Evolutionary conservation across 2,329 filamentous ascomycete genomes (phyloP).

Genomic region (Setomelanomma holmii): DNA sequence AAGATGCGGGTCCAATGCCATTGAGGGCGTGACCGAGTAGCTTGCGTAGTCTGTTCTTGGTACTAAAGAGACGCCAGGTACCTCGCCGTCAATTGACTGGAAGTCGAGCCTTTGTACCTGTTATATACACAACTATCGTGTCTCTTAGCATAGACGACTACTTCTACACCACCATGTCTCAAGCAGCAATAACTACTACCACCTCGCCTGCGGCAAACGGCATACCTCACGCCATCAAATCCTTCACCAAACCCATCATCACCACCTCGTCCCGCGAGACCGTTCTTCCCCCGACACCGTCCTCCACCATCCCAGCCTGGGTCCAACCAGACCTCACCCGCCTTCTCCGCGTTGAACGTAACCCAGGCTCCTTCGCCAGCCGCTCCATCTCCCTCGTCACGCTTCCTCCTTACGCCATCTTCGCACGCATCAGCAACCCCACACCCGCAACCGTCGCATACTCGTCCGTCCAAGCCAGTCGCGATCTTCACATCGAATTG

Average conservation of each 20-base stretch:
- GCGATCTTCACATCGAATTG: constrained; percentile 61
- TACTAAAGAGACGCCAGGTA: no score
- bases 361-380: constrained; percentile 50
- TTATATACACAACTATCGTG: constrained; percentile 6
- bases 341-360: constrained; percentile 49
- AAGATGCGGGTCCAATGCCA: constrained; percentile 14
- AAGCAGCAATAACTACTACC: constrained; percentile 32
- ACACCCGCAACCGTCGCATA: constrained; percentile 57
- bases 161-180: constrained; percentile 31
- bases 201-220: constrained; percentile 25
- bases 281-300: constrained; percentile 5
- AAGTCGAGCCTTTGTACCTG: not conserved
- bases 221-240: constrained; percentile 19
- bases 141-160: not conserved
- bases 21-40: not conserved
- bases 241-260: constrained; percentile 26
- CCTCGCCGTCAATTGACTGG: no score
- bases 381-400: constrained; percentile 57
- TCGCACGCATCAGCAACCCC: constrained; percentile 57
- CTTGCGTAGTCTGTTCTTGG: not conserved
- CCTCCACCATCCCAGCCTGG: constrained; percentile 40
- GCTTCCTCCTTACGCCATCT: constrained; percentile 60
- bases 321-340: constrained; percentile 48
- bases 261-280: constrained; percentile 24
- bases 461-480: constrained; percentile 60